Conservation (phyloP, 495 filamentous ascomycete genomes). For the Tricharina praecox region DNA sequence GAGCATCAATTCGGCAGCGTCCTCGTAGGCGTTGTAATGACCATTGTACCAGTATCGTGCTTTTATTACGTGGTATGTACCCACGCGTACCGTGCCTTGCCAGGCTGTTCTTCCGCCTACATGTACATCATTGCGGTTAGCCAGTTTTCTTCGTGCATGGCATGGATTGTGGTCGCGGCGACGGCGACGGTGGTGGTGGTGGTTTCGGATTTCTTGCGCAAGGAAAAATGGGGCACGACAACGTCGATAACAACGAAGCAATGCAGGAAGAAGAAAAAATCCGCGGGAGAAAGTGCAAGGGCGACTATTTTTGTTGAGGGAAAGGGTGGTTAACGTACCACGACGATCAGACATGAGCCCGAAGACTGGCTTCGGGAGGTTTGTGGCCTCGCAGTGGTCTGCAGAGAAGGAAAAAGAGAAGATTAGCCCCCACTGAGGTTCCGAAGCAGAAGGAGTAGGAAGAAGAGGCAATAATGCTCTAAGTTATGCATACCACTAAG, state of each 20-base stretch:
- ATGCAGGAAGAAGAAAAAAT: not conserved
- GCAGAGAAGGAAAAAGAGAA: not conserved
- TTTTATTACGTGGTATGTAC: not conserved
- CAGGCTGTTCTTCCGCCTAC: constrained; percentile 7
- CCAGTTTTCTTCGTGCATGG: not conserved
- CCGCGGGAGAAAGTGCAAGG: too few relatives aligned
- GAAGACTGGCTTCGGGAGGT: not conserved
- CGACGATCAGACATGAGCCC: constrained; percentile 3
- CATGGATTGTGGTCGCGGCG: too few relatives aligned
- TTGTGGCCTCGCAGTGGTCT: not conserved
- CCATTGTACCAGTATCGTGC: constrained; percentile 6
- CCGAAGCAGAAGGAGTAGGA: too few relatives aligned
- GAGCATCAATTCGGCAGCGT: constrained; percentile 4
- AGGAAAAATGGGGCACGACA: not conserved
- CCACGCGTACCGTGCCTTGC: not conserved
- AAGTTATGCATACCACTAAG: not conserved
- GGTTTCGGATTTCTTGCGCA: not conserved
- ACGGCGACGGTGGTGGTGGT: too few relatives aligned
- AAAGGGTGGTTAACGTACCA: constrained; percentile 1
- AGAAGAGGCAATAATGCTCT: too few relatives aligned
- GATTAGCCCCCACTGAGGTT: not conserved
- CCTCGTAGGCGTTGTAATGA: constrained; percentile 4
- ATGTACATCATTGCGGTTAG: constrained; percentile 2
- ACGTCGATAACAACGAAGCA: not conserved
- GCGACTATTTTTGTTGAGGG: too few relatives aligned